These are phyloP conservation scores for Mycosarcoma mackinlayi DNA, from an alignment of 1,284 basidiomycete genomes.

Conservation along the genomic window DNA sequence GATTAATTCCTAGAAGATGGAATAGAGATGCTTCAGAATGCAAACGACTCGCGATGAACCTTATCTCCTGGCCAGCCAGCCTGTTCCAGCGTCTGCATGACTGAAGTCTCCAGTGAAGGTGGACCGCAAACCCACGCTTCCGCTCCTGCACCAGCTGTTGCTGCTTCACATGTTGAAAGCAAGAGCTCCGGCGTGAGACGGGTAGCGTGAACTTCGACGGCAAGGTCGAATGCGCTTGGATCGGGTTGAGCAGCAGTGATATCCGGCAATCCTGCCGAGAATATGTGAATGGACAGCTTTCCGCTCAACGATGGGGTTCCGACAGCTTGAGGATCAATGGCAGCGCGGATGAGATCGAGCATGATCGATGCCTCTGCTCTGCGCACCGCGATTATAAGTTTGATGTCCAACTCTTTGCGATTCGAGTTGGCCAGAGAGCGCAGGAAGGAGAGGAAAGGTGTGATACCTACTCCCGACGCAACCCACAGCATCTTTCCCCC, in stretches of 20 bases:
- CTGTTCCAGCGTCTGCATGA: constrained; percentile 20
- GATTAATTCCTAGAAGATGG: too few relatives aligned
- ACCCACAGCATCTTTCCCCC: constrained; percentile 20
- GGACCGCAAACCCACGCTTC: constrained; percentile 37
- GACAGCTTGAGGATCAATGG: neutral
- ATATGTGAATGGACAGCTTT: constrained; percentile 17
- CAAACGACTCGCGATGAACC: constrained; percentile 33
- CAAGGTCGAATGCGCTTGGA: constrained; percentile 1
- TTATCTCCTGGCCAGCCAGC: constrained; percentile 12
- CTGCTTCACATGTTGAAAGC: neutral
- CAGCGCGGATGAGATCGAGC: constrained; percentile 18
- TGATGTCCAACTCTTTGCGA: constrained; percentile 1
- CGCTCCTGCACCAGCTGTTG: neutral
- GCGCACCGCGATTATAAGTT: constrained; percentile 21
- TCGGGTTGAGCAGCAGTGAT: neutral
- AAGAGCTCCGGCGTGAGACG: constrained; percentile 21
- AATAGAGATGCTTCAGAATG: constrained; percentile 7
- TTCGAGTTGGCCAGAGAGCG: neutral
- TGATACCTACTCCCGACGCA: constrained; percentile 26
- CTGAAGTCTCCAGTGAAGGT: constrained; percentile 16
- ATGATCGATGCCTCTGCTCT: constrained; percentile 18
- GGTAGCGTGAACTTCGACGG: constrained; percentile 6
- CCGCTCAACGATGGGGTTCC: too few relatives aligned
- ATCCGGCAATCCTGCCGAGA: constrained; percentile 22
- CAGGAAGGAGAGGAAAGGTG: constrained; percentile 33